Conservation (phyloP, 2,329 filamentous ascomycete species). For the Colletotrichum graminicola region DNA sequence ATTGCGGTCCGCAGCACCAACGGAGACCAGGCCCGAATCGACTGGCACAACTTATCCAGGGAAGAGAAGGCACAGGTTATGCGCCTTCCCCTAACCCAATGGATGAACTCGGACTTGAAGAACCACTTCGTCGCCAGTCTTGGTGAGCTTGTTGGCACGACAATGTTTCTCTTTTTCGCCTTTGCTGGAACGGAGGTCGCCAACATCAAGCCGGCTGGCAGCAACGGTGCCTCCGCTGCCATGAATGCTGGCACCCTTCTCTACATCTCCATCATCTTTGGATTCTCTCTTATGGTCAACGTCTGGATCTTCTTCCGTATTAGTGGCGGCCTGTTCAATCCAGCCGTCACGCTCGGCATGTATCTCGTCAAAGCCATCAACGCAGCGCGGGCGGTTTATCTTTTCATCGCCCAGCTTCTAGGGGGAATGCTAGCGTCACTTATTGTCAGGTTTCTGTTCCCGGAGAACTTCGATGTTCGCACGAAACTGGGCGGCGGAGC, state of each 20-base stretch:
- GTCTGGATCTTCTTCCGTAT: constrained; percentile 63
- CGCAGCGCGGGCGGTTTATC: constrained; percentile 57
- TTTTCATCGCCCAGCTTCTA: constrained; percentile 65
- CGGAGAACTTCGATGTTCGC: constrained; percentile 56
- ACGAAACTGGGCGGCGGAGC: constrained; percentile 57
- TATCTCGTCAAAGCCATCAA: constrained; percentile 62
- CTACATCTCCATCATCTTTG: constrained; percentile 58
- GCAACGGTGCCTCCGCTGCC: constrained; percentile 55
- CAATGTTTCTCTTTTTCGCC: constrained; percentile 59
- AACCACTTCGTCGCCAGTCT: constrained; percentile 56
- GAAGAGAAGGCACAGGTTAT: constrained; percentile 58
- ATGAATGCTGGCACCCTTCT: constrained; percentile 58
- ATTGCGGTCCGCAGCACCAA: constrained; percentile 32
- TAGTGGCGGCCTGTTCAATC: constrained; percentile 55
- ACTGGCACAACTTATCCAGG: constrained; percentile 55
- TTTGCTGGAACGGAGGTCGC: constrained; percentile 57
- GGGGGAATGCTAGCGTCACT: constrained; percentile 59
- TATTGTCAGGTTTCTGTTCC: constrained; percentile 57
- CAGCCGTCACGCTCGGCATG: constrained; percentile 63
- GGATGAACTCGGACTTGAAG: constrained; percentile 62
- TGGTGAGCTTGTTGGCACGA: constrained; percentile 57
- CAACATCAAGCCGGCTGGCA: constrained; percentile 53
- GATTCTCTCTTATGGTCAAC: constrained; percentile 59
- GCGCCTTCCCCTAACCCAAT: constrained; percentile 58
- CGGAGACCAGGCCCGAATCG: constrained; percentile 46